Evolutionary conservation across 2,329 filamentous ascomycete species (phyloP), one percentile per base, ranked within the genome.

Genomic region (Rugonectria rugulosa): DNA sequence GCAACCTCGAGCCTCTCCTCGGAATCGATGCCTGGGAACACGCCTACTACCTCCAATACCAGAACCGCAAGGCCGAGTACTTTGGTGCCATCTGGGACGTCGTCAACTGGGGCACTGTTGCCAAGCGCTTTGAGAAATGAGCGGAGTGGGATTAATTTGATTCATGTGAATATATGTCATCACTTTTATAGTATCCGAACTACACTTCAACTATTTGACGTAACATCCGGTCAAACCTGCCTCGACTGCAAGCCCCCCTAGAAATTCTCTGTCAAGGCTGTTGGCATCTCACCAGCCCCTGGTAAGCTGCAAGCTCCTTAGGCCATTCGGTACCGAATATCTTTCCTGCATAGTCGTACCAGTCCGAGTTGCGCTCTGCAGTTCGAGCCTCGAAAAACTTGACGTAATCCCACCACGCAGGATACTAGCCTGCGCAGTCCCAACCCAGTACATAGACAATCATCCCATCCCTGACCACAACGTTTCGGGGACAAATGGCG

Each of bases 1-100:
- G 92, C 44, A 89, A 89, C 73, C 91, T 89, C 73, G 83, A 87
- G 69, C 93, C 93, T 31, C 81, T 97, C 43, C 79, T 97, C 41
- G 93, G 93, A 53, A 89, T 97, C 69, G 93, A 97, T 79, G 93
- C 92, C 50, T 97, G 92, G 92, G 92, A 97, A 82, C 92, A 97
- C 78, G 92, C 92, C 47, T 96, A 96, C 82, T 96, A 96, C 79
- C 83, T 97, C 60, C 91, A 97, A 81, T 97, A 97, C 80, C 85
- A 97, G 86, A 97, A 97, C 83, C 88, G 92, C 77, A 97, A 97
- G 87, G 92, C 89, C 54, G 92, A 97, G 80, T 97, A 97, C 83
- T 97, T 97, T 77, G 85, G 85, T 69, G 91, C 91, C 56, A 89
- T 97, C 73, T 97, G 93, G 93, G 91, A 96, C 66, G 92, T 97